These are phyloP conservation scores for Claviceps arundinis DNA, from an alignment of 2,329 filamentous ascomycete genomes.

Conservation along the genomic window DNA sequence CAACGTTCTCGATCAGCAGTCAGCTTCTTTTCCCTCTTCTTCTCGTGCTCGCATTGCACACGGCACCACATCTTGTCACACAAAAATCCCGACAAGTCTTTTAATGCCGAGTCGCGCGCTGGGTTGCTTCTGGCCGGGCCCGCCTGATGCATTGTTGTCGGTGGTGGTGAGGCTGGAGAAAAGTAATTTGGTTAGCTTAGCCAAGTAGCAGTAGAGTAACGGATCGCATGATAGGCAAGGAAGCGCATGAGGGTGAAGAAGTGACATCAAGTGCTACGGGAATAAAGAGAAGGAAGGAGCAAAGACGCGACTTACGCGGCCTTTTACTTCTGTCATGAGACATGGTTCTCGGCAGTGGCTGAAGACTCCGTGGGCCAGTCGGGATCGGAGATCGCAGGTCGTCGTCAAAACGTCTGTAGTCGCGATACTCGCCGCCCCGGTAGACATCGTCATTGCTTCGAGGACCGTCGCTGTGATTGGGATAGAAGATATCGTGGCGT, in stretches of 20 bases:
- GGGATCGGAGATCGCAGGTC: background rate
- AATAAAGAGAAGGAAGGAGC: background rate
- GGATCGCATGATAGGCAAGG: no score
- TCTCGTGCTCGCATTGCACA: slow-evolving; percentile 9
- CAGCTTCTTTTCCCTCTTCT: slow-evolving; percentile 9
- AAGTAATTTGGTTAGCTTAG: background rate
- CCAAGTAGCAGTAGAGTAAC: background rate
- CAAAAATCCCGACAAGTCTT: slow-evolving; percentile 10
- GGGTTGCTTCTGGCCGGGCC: background rate
- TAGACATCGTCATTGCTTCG: background rate
- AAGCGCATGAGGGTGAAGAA: no score
- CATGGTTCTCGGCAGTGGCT: background rate
- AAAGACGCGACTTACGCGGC: background rate
- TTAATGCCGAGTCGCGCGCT: slow-evolving; percentile 3
- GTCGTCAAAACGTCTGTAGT: background rate
- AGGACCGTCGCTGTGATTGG: no score
- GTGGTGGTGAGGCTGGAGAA: background rate
- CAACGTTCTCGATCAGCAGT: slow-evolving; percentile 8
- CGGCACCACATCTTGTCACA: slow-evolving; percentile 12
- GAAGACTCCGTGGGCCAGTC: background rate
- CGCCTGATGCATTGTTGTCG: slow-evolving; percentile 1
- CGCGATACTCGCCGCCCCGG: background rate
- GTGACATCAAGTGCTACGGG: no score
- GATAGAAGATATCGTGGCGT: no score
- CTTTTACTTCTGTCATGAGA: background rate